Evolutionary conservation across 1,284 basidiomycete genomes (phyloP), one percentile per base, ranked within the genome.

Genomic region (Agroathelia rolfsii): DNA sequence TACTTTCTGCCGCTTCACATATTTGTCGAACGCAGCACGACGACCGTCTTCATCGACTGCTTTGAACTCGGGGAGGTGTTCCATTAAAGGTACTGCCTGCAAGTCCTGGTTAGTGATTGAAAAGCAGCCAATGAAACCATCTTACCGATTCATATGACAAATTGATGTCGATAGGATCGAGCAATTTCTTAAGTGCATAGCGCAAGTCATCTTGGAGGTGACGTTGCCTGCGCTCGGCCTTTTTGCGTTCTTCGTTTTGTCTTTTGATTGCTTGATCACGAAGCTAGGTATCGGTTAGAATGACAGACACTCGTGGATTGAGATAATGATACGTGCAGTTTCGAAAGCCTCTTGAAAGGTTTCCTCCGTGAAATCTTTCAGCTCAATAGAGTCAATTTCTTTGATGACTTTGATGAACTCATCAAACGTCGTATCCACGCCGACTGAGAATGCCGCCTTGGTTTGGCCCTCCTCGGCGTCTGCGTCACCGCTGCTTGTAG

Each of bases 171-270:
- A 94, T 58, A 1, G 84, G 70, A 21, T 90, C 80, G 1, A 84
- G 58, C 4, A 94, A 62, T 50, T 94, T 93, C 59, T 88, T 92
- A 41, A 97, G 67, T 0, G 92, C 95, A 55, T 97, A 96, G 3
- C 95, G 82, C 21, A 98, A 65, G 49, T 98, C 95, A 51, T 99
- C 94, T 48, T 95, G 88, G 36, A 86, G 60, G 53, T 95, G 85
- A 14, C 94, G 72, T 40, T 82, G 73, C 46, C 73, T 79, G 28
- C 90, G 71, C 55, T 98, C 95, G 0, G 78, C 62, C 15, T 84
- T 69, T 10, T 86, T 72, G 43, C 69, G 77, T 55, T 87, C 90
- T 16, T 89, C 90, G 15, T 81, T 76, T 24, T 78, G 72, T 38
- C 76, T 77, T 53, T 80, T 84, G 22, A 77, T 45, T 4, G 83